Evolutionary conservation across 2,329 filamentous ascomycete genomes (phyloP), one percentile per base, ranked within the genome.

Genomic region (Diaporthe destruens): DNA sequence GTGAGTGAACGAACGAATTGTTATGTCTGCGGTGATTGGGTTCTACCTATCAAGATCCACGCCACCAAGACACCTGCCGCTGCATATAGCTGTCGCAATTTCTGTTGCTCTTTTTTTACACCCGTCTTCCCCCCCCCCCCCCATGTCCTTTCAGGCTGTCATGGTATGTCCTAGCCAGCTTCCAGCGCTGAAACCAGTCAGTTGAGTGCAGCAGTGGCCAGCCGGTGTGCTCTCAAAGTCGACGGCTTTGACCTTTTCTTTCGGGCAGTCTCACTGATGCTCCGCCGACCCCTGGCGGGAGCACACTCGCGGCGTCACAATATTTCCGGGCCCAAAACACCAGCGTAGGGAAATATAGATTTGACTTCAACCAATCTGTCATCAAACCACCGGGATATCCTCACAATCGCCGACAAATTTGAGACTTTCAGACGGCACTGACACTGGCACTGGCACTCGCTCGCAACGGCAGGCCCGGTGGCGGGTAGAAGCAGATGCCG

Each of bases 401-500:
- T 29, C 20, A 39, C 39, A 25, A 25, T n/a, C 20, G 12, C 20
- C n/a, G 14, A 6, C 32, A 6, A 51, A 51, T 51, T 34, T 11
- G 5, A 16, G 25, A 32, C 32, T 25, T 16, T 66, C 32, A 25
- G 23, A 70, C 18, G 49, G 23, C 6, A 29, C 34, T 14, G 29
- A 5, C 29, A 29, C 29, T 29, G 49, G 23, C 6, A 29, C 34
- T 14, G 29, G 29, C 29, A 29, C 29, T 29, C 29, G 29, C 29
- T 18, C 20, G 14, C 23, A 23, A 34, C 47, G 12, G 39, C 18
- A 8, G 47, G 55, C 47, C 47, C 6, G 68, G 47, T 29, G 32
- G 47, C 44, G 36, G 47, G 34, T 42, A 61, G 47, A 61, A 23
- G 55, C 47, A 51, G 57, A 32, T 23, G 44, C 39, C 53, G 39